These are phyloP conservation scores for Galerina sulciceps DNA, from an alignment of 768 basidiomycete genomes.

Conservation along the genomic window DNA sequence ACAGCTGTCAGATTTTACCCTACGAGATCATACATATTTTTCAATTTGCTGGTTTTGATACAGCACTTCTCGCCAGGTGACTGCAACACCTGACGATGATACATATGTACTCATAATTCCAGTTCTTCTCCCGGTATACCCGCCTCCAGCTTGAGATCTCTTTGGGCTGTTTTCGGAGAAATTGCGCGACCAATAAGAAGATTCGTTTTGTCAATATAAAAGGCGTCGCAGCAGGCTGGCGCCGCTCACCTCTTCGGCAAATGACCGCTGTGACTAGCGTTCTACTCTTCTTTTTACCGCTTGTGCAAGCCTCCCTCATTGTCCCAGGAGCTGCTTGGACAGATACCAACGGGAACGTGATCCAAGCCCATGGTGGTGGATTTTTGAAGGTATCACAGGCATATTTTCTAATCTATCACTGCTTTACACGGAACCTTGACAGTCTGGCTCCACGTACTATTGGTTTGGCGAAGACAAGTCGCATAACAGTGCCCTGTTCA, in stretches of 20 bases:
- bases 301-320: conserved; percentile 45
- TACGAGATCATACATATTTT: too few relatives aligned
- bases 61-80: too few relatives aligned
- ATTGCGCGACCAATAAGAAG: too few relatives aligned
- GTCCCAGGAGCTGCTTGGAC: conserved; percentile 67
- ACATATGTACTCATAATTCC: too few relatives aligned
- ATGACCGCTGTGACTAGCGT: background rate
- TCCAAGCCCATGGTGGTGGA: conserved; percentile 68
- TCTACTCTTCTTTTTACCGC: conserved; percentile 14
- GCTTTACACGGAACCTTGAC: background rate
- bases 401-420: background rate
- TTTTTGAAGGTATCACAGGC: conserved; percentile 48
- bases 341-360: conserved; percentile 62
- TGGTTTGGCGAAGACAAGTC: conserved; percentile 71
- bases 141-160: too few relatives aligned
- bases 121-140: too few relatives aligned
- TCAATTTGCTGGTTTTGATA: too few relatives aligned
- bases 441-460: conserved; percentile 61
- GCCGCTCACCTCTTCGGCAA: background rate
- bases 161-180: too few relatives aligned
- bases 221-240: too few relatives aligned
- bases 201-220: too few relatives aligned
- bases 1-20: too few relatives aligned
- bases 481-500: conserved; percentile 56
- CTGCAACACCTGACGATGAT: too few relatives aligned